Evolutionary conservation across 2,329 filamentous ascomycete genomes (phyloP), one percentile per base, ranked within the genome.

Genomic region (Clarireedia sp.): DNA sequence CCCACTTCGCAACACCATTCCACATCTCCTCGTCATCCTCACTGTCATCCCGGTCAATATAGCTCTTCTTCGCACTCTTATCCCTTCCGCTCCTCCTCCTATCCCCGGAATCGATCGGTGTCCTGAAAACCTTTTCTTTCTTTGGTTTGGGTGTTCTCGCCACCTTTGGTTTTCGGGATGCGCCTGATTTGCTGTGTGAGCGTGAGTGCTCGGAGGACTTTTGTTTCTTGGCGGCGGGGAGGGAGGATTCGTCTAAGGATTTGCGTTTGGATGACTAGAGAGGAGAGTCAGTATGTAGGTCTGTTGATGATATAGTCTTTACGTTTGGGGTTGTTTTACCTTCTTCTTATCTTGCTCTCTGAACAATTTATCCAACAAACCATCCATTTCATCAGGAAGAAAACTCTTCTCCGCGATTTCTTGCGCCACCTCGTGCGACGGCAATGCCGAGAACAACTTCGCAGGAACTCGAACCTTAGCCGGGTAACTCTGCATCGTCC

Each of bases 351-450:
- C 73, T 16, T 73, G 74, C 41, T 70, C 84, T 64, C 85, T 83
- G 57, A 96, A 89, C 46, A 90, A 66, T 0, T 74, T 74, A 65
- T 77, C 75, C 24, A 86, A 67, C 37, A 83, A 70, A 19, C 84
- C 82, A 62, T 96, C 91, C 26, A 97, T 75, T 53, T 81, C 78
- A 57, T 91, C 66, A 1, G 89, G 86, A 10, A 96, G 78, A 68
- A 87, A 96, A 57, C 87, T 85, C 75, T 87, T 95, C 69, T 90
- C 85, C 0, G 91, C 90, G 66, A 96, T 90, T 64, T 89, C 82
- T 66, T 94, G 87, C 0, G 91, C 91, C 48, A 83, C 80, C 29
- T 86, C 81, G 65, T 95, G 90, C 59, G 81, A 89, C 19, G 85
- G 80, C 60, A 97, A 78, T 3, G 83, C 77, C 16, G 79, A 79